Conservation (phyloP, 768 basidiomycete species). For the Coprinopsis strossmayeri region DNA sequence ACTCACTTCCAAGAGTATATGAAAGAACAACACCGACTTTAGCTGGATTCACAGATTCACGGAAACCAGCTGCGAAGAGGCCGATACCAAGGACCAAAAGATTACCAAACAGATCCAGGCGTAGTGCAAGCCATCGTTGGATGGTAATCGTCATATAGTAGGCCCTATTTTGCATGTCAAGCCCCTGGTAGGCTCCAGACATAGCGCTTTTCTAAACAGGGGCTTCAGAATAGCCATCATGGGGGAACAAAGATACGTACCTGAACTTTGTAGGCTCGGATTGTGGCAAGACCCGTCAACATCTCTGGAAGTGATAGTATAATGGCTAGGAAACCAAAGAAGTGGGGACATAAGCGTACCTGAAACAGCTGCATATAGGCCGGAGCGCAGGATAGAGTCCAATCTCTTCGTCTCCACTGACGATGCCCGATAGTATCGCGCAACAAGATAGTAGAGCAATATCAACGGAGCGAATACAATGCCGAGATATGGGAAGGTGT, state of each 20-base stretch:
- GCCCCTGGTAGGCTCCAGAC: constrained; percentile 40
- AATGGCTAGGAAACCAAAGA: no score
- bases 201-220: no score
- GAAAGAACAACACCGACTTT: neutral
- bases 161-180: constrained; percentile 55
- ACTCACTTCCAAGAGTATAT: constrained; percentile 33
- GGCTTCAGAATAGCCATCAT: no score
- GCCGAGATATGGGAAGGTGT: constrained; percentile 60
- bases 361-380: constrained; percentile 50
- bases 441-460: constrained; percentile 45
- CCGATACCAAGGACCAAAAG: constrained; percentile 60
- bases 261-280: constrained; percentile 52
- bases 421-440: constrained; percentile 49
- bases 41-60: constrained; percentile 25
- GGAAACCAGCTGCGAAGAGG: constrained; percentile 58
- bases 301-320: constrained; percentile 39
- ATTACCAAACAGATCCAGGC: constrained; percentile 62
- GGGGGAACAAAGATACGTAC: constrained; percentile 22
- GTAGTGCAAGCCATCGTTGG: constrained; percentile 56
- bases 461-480: constrained; percentile 50
- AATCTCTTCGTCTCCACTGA: constrained; percentile 61
- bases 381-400: constrained; percentile 54
- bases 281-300: constrained; percentile 55
- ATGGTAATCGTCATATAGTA: constrained; percentile 58
- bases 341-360: constrained; percentile 28